phyloP scores from a whole-genome alignment of 305 asterid genomes.

The Coffea humblotiana region DNA sequence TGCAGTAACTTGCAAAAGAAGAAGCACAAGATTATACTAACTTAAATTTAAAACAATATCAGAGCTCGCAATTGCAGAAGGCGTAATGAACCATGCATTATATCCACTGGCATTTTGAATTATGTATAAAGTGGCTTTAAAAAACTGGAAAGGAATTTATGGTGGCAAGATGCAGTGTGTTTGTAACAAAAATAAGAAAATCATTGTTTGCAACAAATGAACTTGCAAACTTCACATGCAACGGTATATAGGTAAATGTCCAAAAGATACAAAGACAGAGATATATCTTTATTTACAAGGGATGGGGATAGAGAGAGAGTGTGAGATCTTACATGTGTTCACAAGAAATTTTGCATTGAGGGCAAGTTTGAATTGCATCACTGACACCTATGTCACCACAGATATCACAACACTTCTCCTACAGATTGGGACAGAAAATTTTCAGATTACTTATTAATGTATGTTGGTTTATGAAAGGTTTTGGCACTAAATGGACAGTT shows the following conservation, averaged over 20 bases:
- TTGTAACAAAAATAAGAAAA: neutral
- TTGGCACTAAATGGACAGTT: neutral
- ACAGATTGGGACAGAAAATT: slow-evolving; percentile 1
- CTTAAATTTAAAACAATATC: neutral
- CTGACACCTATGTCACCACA: slow-evolving; percentile 6
- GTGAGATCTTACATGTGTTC: slow-evolving; percentile 15
- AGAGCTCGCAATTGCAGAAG: neutral
- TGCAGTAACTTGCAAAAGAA: slow-evolving; percentile 8
- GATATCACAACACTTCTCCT: slow-evolving; percentile 13
- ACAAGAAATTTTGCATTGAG: slow-evolving; percentile 7
- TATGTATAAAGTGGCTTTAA: neutral
- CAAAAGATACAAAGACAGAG: neutral
- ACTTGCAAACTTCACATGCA: neutral
- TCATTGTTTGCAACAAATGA: neutral
- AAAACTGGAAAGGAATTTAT: neutral
- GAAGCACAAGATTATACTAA: neutral
- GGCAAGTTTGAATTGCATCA: slow-evolving; percentile 8
- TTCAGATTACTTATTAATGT: neutral
- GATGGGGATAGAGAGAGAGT: neutral
- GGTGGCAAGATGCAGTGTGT: neutral
- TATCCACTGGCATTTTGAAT: neutral
- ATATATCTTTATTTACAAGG: neutral
- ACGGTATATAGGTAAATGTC: neutral
- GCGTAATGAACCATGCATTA: neutral
- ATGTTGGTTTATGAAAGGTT: neutral